Conservation (phyloP, 768 basidiomycete species). For the Tricholoma hemisulphureum region DNA sequence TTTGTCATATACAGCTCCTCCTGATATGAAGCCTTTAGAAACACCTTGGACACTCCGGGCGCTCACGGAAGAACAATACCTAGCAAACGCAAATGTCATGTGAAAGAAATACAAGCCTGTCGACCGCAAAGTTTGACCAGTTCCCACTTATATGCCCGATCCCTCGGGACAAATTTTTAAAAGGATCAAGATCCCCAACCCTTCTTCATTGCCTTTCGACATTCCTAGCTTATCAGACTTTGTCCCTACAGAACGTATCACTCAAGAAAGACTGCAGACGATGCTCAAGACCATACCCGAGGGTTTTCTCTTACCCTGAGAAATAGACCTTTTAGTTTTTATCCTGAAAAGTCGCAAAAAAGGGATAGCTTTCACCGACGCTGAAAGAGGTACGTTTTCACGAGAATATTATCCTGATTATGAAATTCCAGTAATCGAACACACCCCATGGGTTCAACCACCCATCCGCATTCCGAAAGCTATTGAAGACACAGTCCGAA, state of each 20-base stretch:
- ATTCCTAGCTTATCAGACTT: constrained; percentile 4
- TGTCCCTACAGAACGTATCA: constrained; percentile 5
- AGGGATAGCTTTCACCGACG: constrained; percentile 13
- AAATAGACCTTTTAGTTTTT: constrained; percentile 24
- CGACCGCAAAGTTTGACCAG: constrained; percentile 23
- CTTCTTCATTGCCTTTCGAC: constrained; percentile 3
- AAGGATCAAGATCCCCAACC: constrained; percentile 11
- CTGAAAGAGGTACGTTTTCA: constrained; percentile 11
- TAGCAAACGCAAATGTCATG: not conserved
- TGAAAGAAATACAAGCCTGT: constrained; percentile 22
- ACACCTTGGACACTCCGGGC: constrained; percentile 9
- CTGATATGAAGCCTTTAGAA: not conserved
- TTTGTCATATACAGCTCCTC: constrained; percentile 4
- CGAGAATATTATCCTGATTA: constrained; percentile 32
- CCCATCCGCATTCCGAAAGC: constrained; percentile 26
- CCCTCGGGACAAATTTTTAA: not conserved
- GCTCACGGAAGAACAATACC: not conserved
- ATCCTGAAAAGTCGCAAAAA: too few species aligned
- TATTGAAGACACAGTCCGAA: constrained; percentile 16
- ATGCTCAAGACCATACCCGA: constrained; percentile 11
- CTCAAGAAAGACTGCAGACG: constrained; percentile 12
- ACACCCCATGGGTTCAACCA: constrained; percentile 29
- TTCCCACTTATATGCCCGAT: constrained; percentile 25
- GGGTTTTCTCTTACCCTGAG: constrained; percentile 1
- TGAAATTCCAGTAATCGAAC: constrained; percentile 30